Evolutionary conservation across 306 rosid species (phyloP).

Genomic region (Corylus heterophylla): DNA sequence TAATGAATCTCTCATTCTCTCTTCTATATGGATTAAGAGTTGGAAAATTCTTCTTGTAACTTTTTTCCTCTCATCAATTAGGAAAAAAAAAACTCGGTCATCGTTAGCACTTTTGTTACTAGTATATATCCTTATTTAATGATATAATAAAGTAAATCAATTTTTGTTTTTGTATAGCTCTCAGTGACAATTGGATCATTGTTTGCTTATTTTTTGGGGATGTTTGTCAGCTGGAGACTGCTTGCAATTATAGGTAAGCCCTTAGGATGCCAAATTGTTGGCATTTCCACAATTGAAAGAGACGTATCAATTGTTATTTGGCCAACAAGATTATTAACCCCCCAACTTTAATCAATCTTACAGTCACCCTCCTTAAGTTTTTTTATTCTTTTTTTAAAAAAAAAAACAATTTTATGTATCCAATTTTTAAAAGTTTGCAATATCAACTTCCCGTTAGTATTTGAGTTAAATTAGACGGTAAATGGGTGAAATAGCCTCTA

Average conservation of each 20-base stretch:
- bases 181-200: constrained; percentile 72
- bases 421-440: too few relatives aligned
- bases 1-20: too few relatives aligned
- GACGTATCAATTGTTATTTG: background rate
- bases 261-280: constrained; percentile 15
- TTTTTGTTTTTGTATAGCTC: constrained; percentile 45
- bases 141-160: background rate
- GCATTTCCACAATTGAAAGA: constrained; percentile 20
- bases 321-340: background rate
- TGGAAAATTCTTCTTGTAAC: too few relatives aligned
- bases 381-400: too few relatives aligned
- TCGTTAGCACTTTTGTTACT: constrained; percentile 1
- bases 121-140: background rate
- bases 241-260: constrained; percentile 83
- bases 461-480: too few relatives aligned
- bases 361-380: too few relatives aligned
- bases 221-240: constrained; percentile 72
- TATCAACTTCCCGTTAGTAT: too few relatives aligned
- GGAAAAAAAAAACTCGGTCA: background rate
- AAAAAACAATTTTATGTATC: too few relatives aligned
- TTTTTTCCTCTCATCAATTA: too few relatives aligned
- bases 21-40: too few relatives aligned
- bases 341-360: too few relatives aligned
- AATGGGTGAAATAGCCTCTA: too few relatives aligned
- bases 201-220: constrained; percentile 77